Percentiles rank a stretch among this genome's conserved stretches.
These are phyloP conservation scores for Dothideomycetes sp. DNA, from an alignment of 2,329 filamentous ascomycete genomes.

Conservation along the genomic window DNA sequence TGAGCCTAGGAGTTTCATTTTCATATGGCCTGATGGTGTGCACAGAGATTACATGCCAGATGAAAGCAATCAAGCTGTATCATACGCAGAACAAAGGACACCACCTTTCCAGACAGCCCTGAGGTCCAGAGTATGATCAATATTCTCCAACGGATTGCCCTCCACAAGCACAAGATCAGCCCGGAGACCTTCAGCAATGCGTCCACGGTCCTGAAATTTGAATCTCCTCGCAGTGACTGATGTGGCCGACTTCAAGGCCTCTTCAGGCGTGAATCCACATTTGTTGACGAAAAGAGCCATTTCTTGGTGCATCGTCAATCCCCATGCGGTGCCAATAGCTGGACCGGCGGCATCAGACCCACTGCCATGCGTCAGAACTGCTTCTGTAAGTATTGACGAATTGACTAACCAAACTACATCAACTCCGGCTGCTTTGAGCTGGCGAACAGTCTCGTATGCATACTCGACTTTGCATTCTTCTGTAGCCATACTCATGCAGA, in stretches of 20 bases:
- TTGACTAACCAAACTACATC: constrained; percentile 30
- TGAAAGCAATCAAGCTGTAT: not conserved
- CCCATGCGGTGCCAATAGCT: constrained; percentile 32
- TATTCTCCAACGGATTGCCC: constrained; percentile 31
- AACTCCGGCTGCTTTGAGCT: constrained; percentile 27
- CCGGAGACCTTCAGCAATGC: constrained; percentile 26
- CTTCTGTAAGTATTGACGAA: too few relatives aligned
- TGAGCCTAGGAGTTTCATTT: too few relatives aligned
- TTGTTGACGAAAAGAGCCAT: constrained; percentile 29
- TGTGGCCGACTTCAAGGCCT: constrained; percentile 31
- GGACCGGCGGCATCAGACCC: constrained; percentile 33
- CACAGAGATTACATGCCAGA: too few relatives aligned
- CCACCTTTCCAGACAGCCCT: constrained; percentile 35
- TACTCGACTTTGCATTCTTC: constrained; percentile 24
- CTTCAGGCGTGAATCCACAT: constrained; percentile 30
- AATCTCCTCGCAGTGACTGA: constrained; percentile 29
- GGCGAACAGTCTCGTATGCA: constrained; percentile 30
- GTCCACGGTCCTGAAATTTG: constrained; percentile 29
- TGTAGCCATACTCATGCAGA: constrained; percentile 28
- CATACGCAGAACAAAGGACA: constrained; percentile 17
- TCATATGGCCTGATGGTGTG: too few relatives aligned
- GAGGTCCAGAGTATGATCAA: constrained; percentile 29
- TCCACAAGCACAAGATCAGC: constrained; percentile 34
- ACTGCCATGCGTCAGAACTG: constrained; percentile 13
- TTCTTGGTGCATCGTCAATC: constrained; percentile 32